These are phyloP conservation scores for Fusarium cicatricum DNA, from an alignment of 2,329 filamentous ascomycete genomes.

Conservation along the genomic window DNA sequence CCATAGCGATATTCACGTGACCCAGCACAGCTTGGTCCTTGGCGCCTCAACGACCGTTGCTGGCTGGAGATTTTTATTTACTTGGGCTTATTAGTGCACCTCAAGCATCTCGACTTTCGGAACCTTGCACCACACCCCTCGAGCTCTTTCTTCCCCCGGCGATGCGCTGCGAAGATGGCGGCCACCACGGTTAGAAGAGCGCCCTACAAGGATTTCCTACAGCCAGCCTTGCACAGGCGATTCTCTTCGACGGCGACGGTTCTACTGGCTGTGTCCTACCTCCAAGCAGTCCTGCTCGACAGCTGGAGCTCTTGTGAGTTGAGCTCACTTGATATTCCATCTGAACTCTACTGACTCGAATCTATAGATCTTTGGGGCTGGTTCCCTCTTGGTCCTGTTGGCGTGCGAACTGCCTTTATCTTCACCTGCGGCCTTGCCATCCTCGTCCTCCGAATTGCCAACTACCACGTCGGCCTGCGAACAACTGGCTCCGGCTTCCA, in stretches of 20 bases:
- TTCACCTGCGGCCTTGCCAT: constrained; percentile 80
- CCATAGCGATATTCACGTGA: constrained; percentile 44
- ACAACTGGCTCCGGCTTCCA: constrained; percentile 75
- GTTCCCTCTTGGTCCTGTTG: constrained; percentile 81
- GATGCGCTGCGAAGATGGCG: constrained; percentile 61
- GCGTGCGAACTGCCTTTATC: constrained; percentile 77
- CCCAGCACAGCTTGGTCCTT: constrained; percentile 26
- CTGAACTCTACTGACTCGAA: background rate
- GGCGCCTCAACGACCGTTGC: constrained; percentile 41
- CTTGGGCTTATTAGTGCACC: constrained; percentile 31
- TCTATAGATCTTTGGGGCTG: constrained; percentile 79
- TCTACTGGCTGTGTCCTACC: constrained; percentile 75
- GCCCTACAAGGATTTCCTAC: constrained; percentile 88
- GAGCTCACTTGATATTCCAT: background rate
- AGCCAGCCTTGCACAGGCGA: constrained; percentile 84
- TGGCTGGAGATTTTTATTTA: constrained; percentile 49
- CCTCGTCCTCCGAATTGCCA: constrained; percentile 85
- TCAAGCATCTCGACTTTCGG: constrained; percentile 27
- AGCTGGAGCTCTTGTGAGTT: constrained; percentile 73
- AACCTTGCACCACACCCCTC: constrained; percentile 23
- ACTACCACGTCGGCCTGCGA: constrained; percentile 78
- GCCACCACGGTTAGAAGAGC: constrained; percentile 62
- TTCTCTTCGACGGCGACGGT: constrained; percentile 81
- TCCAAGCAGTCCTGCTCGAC: constrained; percentile 74
- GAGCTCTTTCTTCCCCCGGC: constrained; percentile 42